Evolutionary conservation across 2,329 filamentous ascomycete genomes (phyloP), one percentile per base, ranked within the genome.

Genomic region (Ophiostoma populinum): DNA sequence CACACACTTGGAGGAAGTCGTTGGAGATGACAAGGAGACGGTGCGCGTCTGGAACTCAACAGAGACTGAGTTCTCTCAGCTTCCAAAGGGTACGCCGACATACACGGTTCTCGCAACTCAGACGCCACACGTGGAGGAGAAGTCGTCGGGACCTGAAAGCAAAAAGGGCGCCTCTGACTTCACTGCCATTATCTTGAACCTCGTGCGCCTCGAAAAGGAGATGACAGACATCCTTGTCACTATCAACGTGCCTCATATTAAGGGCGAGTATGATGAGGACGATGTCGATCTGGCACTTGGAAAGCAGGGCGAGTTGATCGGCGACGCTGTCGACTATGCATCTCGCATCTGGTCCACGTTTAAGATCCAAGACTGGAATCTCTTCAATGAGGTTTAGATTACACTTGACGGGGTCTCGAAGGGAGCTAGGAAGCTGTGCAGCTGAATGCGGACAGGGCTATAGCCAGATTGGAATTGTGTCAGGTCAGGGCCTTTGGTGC

Each of bases 191-290:
- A 70, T 86, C 44, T 63, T 92, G 44, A 71, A 82, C 12, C 62
- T 94, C 26, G 58, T 94, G 38, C 67, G 87, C 12, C 63, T 95
- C 31, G 76, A 76, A 54, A 66, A 70, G 47, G 66, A 85, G 50
- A 63, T 62, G 38, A 87, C 86, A 1, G 87, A 95, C 55, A 59
- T 95, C 25, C 60, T 93, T 31, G 72, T 93, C 42, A 80, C 80
- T 26, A 71, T 93, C 50, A 94, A 93, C 55, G 80, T 92, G 32
- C 87, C 86, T 19, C 78, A 90, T 50, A 76, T 83, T 45, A 65
- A 70, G 46, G 75, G 76, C 42, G 71, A 80, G 52, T 83, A 83
- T 51, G 63, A 75, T 46, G 70, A 75, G 53, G 75, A 77, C 7
- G 75, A 82, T 21, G 70, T 87, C 12, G 71, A 81, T 49, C 56